Evolutionary conservation across 2,329 filamentous ascomycete genomes (phyloP).

Genomic region (Elsinoe ampelina): DNA sequence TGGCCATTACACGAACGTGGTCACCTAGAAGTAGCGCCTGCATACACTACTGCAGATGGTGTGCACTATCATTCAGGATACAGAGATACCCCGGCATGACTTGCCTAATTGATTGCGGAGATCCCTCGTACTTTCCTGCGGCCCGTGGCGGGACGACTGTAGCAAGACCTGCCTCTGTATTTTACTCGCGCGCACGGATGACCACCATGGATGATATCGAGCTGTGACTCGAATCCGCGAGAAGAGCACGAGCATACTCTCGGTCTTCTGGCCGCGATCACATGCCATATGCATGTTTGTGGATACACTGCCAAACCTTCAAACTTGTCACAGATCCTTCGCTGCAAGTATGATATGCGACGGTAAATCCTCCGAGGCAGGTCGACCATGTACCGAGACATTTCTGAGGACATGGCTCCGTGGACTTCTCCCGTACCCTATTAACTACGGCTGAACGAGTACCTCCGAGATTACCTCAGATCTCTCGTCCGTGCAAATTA

Average conservation of each 20-base stretch:
- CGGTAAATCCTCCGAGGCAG: slow-evolving; percentile 4
- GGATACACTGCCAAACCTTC: background rate
- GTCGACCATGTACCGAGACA: slow-evolving; percentile 3
- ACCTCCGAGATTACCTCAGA: slow-evolving; percentile 4
- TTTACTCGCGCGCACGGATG: background rate
- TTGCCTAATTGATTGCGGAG: slow-evolving; percentile 7
- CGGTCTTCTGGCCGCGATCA: background rate
- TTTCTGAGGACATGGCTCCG: background rate
- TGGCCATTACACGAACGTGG: background rate
- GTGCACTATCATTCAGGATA: background rate
- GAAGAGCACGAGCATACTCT: background rate
- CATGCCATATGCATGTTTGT: slow-evolving; percentile 2
- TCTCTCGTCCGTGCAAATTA: slow-evolving; percentile 1
- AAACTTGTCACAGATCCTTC: slow-evolving; percentile 6
- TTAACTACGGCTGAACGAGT: background rate
- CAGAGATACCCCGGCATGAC: slow-evolving; percentile 1
- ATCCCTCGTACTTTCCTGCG: background rate
- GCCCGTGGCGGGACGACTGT: background rate
- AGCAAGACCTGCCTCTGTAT: background rate
- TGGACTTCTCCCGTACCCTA: background rate
- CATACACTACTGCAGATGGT: slow-evolving; percentile 2
- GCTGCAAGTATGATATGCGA: background rate
- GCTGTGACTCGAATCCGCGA: background rate
- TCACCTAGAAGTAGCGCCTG: background rate
- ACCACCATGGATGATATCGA: background rate